A percentile compares a stretch with the other conserved stretches of the same genome.
phyloP scores from a whole-genome alignment of 306 rosid species.

The Casuarina cunninghamiana region DNA sequence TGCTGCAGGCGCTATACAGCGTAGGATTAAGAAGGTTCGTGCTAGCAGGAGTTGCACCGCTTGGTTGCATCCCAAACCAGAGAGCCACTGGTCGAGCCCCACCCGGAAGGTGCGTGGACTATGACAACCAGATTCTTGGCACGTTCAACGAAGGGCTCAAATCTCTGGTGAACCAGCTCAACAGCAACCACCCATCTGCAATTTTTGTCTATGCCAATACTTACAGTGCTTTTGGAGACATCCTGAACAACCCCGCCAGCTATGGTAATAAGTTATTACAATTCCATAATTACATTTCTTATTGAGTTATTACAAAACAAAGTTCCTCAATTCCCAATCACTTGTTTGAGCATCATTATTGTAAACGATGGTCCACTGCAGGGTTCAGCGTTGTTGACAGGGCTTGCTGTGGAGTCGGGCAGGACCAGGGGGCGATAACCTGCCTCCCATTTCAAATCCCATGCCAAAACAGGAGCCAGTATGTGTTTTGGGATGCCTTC shows the following conservation, averaged over 20 bases:
- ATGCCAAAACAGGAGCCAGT: constrained; percentile 47
- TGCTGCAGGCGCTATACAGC: constrained; percentile 44
- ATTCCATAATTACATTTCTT: neutral
- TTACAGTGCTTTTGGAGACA: constrained; percentile 58
- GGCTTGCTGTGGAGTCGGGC: constrained; percentile 79
- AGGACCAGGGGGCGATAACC: constrained; percentile 51
- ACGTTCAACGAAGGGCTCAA: constrained; percentile 59
- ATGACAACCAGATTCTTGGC: constrained; percentile 65
- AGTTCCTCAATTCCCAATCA: no score
- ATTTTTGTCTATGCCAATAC: constrained; percentile 58
- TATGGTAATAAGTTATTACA: constrained; percentile 40
- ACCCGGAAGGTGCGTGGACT: constrained; percentile 57
- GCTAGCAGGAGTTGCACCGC: constrained; percentile 66
- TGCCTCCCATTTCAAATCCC: constrained; percentile 62
- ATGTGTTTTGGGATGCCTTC: constrained; percentile 83
- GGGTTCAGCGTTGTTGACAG: constrained; percentile 64
- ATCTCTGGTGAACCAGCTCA: constrained; percentile 52
- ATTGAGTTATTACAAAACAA: no score
- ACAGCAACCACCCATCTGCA: constrained; percentile 45
- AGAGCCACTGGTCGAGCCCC: constrained; percentile 46
- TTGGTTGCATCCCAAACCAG: constrained; percentile 81
- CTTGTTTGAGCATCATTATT: no score
- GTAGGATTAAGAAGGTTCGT: constrained; percentile 68
- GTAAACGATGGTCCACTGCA: constrained; percentile 20
- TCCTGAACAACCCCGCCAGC: constrained; percentile 61